Conservation (phyloP, 2,329 filamentous ascomycete genomes). For the Fusarium anguioides region DNA sequence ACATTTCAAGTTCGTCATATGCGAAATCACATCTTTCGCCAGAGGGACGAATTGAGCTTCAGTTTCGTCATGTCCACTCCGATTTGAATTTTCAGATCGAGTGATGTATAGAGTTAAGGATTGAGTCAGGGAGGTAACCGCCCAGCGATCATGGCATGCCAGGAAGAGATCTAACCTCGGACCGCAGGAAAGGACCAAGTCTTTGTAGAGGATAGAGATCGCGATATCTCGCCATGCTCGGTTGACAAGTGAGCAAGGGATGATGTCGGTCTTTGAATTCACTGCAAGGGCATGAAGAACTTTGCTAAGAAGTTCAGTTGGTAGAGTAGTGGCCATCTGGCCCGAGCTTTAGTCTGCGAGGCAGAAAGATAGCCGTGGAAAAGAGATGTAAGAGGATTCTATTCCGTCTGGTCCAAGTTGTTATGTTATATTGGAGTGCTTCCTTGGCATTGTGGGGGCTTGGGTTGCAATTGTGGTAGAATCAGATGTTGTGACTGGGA, state of each 20-base stretch:
- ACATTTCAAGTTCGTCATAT: neutral
- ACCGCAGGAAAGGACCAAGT: neutral
- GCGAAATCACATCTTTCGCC: neutral
- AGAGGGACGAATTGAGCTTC: neutral
- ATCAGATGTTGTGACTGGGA: too few species aligned
- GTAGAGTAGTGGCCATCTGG: neutral
- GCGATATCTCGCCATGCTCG: neutral
- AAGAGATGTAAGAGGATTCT: too few species aligned
- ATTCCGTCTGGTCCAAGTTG: too few species aligned
- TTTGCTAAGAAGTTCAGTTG: neutral
- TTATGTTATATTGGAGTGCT: too few species aligned
- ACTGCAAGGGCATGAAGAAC: neutral
- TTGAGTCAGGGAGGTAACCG: neutral
- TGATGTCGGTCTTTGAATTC: neutral
- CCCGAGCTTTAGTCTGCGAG: too few species aligned
- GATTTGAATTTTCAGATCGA: neutral
- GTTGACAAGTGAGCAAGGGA: neutral
- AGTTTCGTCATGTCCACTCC: neutral
- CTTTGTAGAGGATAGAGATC: neutral
- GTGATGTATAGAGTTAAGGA: neutral
- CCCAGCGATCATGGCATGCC: neutral
- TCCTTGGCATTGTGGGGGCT: too few species aligned
- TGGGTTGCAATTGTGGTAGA: too few species aligned
- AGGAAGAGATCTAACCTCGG: neutral
- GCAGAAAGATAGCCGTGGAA: too few species aligned